A percentile compares a stretch with the other conserved stretches of the same genome.
These are phyloP conservation scores for Termitomyces sp. DNA, from an alignment of 1,284 basidiomycete genomes.

Conservation along the genomic window DNA sequence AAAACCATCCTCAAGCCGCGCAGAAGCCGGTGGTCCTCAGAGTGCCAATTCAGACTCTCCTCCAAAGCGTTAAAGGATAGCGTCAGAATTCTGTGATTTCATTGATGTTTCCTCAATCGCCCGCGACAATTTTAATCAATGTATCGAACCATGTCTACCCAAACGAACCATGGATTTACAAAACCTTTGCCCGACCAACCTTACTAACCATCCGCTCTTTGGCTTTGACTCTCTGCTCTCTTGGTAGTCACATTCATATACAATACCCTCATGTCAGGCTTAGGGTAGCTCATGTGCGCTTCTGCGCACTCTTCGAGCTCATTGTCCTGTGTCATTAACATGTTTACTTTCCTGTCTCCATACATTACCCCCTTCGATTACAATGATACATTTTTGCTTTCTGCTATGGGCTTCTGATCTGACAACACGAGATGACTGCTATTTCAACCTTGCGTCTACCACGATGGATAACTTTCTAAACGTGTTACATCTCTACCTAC, in stretches of 20 bases:
- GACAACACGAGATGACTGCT: neutral
- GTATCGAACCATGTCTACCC: conserved; percentile 6
- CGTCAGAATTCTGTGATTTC: neutral
- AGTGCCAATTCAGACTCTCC: conserved; percentile 9
- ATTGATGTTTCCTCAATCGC: neutral
- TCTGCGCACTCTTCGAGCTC: conserved; percentile 3
- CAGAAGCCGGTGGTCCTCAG: conserved; percentile 13
- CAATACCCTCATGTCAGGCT: conserved; percentile 13
- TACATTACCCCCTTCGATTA: conserved; percentile 1
- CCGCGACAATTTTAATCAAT: neutral
- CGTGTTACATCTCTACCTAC: conserved; percentile 1
- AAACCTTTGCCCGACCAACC: neutral
- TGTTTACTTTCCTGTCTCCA: neutral
- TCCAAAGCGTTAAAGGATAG: conserved; percentile 5
- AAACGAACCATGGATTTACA: conserved; percentile 6
- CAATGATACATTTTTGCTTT: conserved; percentile 1
- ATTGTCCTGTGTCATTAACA: neutral
- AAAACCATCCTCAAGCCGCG: conserved; percentile 20
- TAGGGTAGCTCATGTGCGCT: conserved; percentile 16
- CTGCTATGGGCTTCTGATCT: neutral
- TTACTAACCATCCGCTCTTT: neutral
- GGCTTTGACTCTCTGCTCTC: neutral
- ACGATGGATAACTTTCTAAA: neutral
- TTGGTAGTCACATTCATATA: conserved; percentile 9
- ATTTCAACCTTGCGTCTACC: neutral